These are phyloP conservation scores for Claviceps pazoutovae DNA, from an alignment of 2,329 filamentous ascomycete species.

Conservation along the genomic window DNA sequence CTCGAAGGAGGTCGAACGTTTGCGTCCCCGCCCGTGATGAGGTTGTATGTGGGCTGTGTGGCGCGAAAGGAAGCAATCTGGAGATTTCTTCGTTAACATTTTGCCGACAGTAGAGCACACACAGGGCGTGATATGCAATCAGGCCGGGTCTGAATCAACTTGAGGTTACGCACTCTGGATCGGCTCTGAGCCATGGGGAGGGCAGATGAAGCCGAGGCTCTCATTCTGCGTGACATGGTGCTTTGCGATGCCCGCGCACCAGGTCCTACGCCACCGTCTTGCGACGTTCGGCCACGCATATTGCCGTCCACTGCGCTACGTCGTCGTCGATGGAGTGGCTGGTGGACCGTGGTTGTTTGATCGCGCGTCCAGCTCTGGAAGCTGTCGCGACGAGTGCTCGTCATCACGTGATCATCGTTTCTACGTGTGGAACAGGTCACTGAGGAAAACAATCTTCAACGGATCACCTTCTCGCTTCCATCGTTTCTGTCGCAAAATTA, in stretches of 20 bases:
- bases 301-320: slow-evolving; percentile 2
- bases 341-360: neutral
- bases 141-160: neutral
- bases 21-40: slow-evolving; percentile 40
- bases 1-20: slow-evolving; percentile 24
- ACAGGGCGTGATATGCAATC: too few species aligned
- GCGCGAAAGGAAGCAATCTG: slow-evolving; percentile 34
- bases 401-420: slow-evolving; percentile 1
- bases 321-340: neutral
- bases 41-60: slow-evolving; percentile 44
- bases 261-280: slow-evolving; percentile 15
- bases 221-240: slow-evolving; percentile 19
- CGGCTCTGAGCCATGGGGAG: slow-evolving; percentile 24
- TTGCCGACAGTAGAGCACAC: neutral
- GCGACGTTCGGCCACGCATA: slow-evolving; percentile 22
- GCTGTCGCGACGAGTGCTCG: slow-evolving; percentile 1
- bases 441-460: too few species aligned
- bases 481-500: too few species aligned
- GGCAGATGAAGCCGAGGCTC: slow-evolving; percentile 21
- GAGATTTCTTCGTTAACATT: neutral
- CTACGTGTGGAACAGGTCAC: too few species aligned
- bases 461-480: too few species aligned
- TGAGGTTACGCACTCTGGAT: slow-evolving; percentile 21
- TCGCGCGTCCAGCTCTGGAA: neutral
- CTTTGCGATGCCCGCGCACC: slow-evolving; percentile 15